Evolutionary conservation across 225 moss, liverwort and hornwort genomes (phyloP).

Genomic region (Rhytidiadelphus loreus): DNA sequence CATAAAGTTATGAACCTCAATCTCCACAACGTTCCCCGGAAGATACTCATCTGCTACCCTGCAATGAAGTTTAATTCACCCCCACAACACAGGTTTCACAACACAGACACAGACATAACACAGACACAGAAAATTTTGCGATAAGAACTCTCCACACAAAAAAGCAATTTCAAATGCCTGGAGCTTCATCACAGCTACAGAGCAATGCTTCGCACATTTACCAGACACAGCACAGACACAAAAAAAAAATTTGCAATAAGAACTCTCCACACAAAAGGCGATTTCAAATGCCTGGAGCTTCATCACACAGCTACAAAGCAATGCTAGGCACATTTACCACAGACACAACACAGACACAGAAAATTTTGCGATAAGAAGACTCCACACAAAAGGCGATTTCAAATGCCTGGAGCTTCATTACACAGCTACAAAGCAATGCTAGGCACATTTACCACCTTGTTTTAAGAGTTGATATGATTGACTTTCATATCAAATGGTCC

Average conservation of each 20-base stretch:
- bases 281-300: background rate
- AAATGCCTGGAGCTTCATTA: background rate
- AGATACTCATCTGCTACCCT: constrained; percentile 29
- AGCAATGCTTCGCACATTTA: background rate
- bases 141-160: background rate
- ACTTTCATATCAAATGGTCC: background rate
- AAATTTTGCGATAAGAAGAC: too few relatives aligned
- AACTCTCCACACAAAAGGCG: background rate
- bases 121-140: background rate
- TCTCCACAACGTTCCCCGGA: constrained; percentile 53
- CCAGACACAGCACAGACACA: background rate
- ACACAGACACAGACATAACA: background rate
- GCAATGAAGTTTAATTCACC: background rate
- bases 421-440: background rate
- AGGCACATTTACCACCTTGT: background rate
- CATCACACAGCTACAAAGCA: background rate
- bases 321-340: background rate
- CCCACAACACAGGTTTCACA: background rate
- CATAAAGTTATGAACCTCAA: constrained; percentile 70
- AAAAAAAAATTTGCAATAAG: too few relatives aligned
- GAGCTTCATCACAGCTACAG: background rate
- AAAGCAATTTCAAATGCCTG: background rate
- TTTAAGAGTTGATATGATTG: background rate
- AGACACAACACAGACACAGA: background rate
- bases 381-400: background rate